Base-by-base conservation (phyloP, 352 stramenopile species). In the Phytophthora pini region DNA sequence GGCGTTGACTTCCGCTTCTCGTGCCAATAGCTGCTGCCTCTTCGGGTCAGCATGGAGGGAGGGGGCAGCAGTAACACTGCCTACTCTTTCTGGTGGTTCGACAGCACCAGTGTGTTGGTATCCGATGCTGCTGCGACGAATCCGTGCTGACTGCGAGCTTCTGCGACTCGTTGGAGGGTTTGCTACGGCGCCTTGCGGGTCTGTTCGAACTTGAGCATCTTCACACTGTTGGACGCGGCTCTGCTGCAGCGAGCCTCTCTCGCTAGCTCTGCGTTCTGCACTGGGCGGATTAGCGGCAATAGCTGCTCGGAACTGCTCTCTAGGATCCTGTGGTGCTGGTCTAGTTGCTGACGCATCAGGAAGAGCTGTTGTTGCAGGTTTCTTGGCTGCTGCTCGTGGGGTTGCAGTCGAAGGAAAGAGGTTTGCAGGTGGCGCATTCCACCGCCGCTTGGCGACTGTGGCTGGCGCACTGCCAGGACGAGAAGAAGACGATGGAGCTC, bases 361-460 rank as follows among this genome's bases (percentile, higher is more conserved):
- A 5, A 71, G 44, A 40, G 51, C 32, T 40, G 57, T 38, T 10
- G 24, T 24, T 24, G 58, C 12, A 22, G 20, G 44, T 13, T 50
- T 48, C 26, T 55, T 70, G 13, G 40, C 31, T 24, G 38, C 13
- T 7, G 15, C 31, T 5, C 44, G 36, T 38, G 46, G 38, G 12
- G 51, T 45, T 13, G 20, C 13, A 49, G 54, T 26, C 11, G 15
- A 15, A 38, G 66, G 66, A 34, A 76, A 79, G n/a, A 76, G 53
- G 26, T 62, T 43, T 31, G 57, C 15, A 6, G 70, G 70, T 29
- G 66, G 61, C 4, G 57, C 53, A 43, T 79, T 79, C 70, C 70
- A 79, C 38, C 43, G 53, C 31, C 66, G 41, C 39, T 74, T 74
- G 38, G 43, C 43, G 48, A 74, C 49, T 60, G 59, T 56, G 3